Base-by-base conservation (phyloP, 805 yeast genomes). In the Candida coquimbonensis region DNA sequence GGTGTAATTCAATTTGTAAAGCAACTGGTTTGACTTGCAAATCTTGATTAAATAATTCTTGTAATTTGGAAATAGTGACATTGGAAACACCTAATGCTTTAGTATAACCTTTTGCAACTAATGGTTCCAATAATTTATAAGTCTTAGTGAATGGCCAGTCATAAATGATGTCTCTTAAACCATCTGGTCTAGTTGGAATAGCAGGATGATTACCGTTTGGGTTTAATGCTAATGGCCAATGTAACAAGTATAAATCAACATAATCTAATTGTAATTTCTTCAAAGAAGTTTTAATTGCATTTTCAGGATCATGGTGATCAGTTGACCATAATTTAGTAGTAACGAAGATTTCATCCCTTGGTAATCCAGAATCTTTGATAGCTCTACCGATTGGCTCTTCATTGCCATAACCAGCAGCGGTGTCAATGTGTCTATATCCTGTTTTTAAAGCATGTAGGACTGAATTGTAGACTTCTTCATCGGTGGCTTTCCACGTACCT, bases 191-290 rank as follows among this genome's bases (percentile, higher is more conserved):
- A 16, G 53, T 49, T 36, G 80, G 78, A 45, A 62, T 48, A 39
- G 61, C 56, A 9, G 55, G 54, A 5, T 62, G 45, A 19, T 55
- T 47, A 6, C 67, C 69, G 38, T 38, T 61, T 50, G 25, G 59
- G 36, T 45, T 39, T 19, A 34, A 40, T 25, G 82, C 69, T 31
- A 76, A 74, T 8, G 96, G 96, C 95, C 95, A 87, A 65, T 87
- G 96, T 61, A 87, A 73, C 57, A 87, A 71, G 59, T 81, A 80
- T 48, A 87, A 68, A 60, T 87, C 96, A 44, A 87, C 82, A 57
- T 87, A 87, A 43, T 83, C 93, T 53, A 85, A 60, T n/a, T 38
- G 44, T 34, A 45, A 38, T 25, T 40, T 45, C 8, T 34, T 31
- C 17, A 45, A 41, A 6, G 48, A 41, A 3, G 24, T n/a, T 1